A percentile compares a stretch with the other conserved stretches of the same genome.
These are phyloP conservation scores for Sporothrix humicola DNA, from an alignment of 2,329 filamentous ascomycete species.

Conservation along the genomic window DNA sequence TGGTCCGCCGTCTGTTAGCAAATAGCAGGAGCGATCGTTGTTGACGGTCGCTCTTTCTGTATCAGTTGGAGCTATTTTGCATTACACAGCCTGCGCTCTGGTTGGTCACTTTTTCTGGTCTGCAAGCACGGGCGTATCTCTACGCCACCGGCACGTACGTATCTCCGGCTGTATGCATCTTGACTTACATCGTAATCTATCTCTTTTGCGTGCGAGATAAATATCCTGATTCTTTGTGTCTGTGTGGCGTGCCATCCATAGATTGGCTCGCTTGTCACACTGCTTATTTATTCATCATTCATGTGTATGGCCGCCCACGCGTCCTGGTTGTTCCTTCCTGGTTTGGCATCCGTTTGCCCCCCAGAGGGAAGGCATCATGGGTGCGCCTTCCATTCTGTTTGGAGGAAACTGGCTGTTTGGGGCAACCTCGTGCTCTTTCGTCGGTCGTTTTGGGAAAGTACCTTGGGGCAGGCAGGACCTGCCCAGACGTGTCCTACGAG, in stretches of 20 bases:
- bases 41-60: constrained; percentile 2
- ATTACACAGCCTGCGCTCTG: constrained; percentile 28
- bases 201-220: not conserved
- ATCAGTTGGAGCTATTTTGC: not conserved
- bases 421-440: not conserved
- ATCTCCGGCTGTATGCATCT: not conserved
- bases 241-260: not conserved
- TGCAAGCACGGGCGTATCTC: not conserved
- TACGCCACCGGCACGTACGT: constrained; percentile 14
- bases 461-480: constrained; percentile 4
- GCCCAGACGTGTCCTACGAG: not conserved
- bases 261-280: not conserved
- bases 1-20: not conserved
- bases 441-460: constrained; percentile 3
- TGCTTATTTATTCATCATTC: not conserved
- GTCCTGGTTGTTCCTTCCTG: constrained; percentile 22
- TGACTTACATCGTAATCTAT: not conserved
- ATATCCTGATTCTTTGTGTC: not conserved
- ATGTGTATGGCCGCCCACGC: not conserved
- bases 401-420: not conserved
- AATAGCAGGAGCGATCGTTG: constrained; percentile 1
- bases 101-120: constrained; percentile 19
- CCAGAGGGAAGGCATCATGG: not conserved
- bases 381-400: constrained; percentile 9
- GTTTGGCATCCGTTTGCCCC: constrained; percentile 11